Evolutionary conservation across 2,329 filamentous ascomycete genomes (phyloP).

Genomic region (Aspergillus felis): DNA sequence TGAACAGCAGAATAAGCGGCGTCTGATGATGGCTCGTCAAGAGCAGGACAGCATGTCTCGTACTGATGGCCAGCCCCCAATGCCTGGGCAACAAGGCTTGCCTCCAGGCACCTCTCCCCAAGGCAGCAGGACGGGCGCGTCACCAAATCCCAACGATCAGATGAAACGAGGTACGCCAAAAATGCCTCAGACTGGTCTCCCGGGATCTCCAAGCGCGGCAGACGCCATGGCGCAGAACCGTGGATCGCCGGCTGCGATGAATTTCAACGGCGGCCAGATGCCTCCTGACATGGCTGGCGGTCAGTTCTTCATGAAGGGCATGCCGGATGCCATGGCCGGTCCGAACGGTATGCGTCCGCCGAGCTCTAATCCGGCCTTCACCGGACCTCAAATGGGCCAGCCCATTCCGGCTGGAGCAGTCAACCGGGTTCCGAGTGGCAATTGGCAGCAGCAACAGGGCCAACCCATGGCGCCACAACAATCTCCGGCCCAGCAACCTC

Average conservation of each 20-base stretch:
- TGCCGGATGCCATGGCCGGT: slow-evolving; percentile 39
- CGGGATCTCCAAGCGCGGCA: slow-evolving; percentile 55
- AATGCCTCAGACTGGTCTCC: slow-evolving; percentile 54
- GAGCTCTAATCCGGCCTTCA: slow-evolving; percentile 50
- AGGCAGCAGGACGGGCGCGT: slow-evolving; percentile 54
- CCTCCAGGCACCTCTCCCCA: slow-evolving; percentile 55
- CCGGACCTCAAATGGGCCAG: slow-evolving; percentile 40
- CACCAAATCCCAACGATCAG: slow-evolving; percentile 59
- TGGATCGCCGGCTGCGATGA: slow-evolving; percentile 58
- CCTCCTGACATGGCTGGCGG: slow-evolving; percentile 42
- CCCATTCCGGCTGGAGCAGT: slow-evolving; percentile 38
- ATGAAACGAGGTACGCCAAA: slow-evolving; percentile 62
- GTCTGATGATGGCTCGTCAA: slow-evolving; percentile 62
- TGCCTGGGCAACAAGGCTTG: slow-evolving; percentile 45
- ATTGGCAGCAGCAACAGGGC: slow-evolving; percentile 40
- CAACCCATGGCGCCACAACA: slow-evolving; percentile 48
- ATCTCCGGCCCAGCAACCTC: slow-evolving; percentile 41
- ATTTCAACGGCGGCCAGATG: slow-evolving; percentile 51
- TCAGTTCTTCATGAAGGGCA: slow-evolving; percentile 44
- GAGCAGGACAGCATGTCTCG: slow-evolving; percentile 61
- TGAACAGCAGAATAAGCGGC: slow-evolving; percentile 66
- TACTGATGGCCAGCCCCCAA: slow-evolving; percentile 46
- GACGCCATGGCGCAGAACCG: slow-evolving; percentile 54
- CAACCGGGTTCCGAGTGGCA: slow-evolving; percentile 38
- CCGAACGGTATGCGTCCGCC: slow-evolving; percentile 57